Evolutionary conservation across 108 stramenopile species (phyloP).

Genomic region (Nannochloropsis gaditana): DNA sequence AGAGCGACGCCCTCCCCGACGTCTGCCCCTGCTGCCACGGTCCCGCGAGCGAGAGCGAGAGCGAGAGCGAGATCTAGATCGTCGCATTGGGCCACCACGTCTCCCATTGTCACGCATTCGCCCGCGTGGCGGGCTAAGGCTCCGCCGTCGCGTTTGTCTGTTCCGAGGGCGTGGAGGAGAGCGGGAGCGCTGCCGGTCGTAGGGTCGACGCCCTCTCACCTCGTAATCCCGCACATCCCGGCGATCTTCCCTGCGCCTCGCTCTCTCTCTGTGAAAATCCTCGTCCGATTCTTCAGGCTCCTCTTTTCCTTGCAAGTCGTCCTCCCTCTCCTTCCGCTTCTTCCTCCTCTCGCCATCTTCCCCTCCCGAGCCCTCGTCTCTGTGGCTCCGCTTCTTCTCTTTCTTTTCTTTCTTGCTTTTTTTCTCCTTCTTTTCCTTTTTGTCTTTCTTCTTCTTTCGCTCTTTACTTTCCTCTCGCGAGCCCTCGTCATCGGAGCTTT

Average conservation of each 20-base stretch:
- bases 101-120: neutral
- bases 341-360: neutral
- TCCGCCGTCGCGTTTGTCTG: neutral
- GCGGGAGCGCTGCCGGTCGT: too few relatives aligned
- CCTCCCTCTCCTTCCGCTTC: too few relatives aligned
- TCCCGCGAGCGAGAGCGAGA: neutral
- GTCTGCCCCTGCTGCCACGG: neutral
- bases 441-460: constrained; percentile 8
- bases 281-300: too few relatives aligned
- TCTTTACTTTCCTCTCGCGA: constrained; percentile 17
- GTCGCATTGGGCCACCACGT: neutral
- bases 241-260: too few relatives aligned
- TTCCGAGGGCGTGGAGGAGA: too few relatives aligned
- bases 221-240: too few relatives aligned
- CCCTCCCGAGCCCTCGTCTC: neutral
- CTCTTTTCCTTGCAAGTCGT: too few relatives aligned
- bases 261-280: too few relatives aligned
- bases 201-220: too few relatives aligned
- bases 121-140: neutral
- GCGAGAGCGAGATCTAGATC: neutral
- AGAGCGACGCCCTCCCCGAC: neutral
- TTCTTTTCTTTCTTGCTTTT: constrained; percentile 7
- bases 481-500: neutral
- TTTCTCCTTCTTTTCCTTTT: neutral
- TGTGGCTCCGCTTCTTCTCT: constrained; percentile 17